A percentile compares a stretch with the other conserved stretches of the same genome.
These are phyloP conservation scores for Hordeum pubiflorum DNA, from an alignment of 202 grass and related monocot genomes.

Conservation along the genomic window DNA sequence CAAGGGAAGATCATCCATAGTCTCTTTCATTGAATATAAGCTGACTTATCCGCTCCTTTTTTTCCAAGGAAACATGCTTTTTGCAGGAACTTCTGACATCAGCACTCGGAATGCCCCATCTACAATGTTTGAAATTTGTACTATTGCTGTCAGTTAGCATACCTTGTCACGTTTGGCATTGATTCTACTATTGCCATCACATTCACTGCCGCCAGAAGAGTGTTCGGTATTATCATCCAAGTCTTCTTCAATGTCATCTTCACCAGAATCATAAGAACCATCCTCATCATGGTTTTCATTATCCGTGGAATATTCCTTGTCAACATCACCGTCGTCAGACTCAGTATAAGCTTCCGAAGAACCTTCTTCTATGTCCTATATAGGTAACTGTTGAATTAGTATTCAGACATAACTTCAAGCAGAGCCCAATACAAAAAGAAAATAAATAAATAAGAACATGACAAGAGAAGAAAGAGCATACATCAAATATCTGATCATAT, in stretches of 20 bases:
- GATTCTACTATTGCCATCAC: constrained; percentile 29
- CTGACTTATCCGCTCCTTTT: neutral
- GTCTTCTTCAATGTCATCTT: constrained; percentile 56
- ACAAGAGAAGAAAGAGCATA: constrained; percentile 31
- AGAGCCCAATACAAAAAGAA: constrained; percentile 12
- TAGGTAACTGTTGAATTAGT: constrained; percentile 28
- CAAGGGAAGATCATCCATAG: neutral
- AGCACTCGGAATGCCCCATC: neutral
- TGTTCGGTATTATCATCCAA: constrained; percentile 52
- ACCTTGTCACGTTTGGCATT: constrained; percentile 53
- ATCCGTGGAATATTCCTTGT: constrained; percentile 76
- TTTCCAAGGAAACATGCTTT: neutral
- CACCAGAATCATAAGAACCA: constrained; percentile 56
- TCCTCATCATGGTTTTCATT: constrained; percentile 74
- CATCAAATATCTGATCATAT: constrained; percentile 92
- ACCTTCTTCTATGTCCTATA: constrained; percentile 69
- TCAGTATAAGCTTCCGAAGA: constrained; percentile 90
- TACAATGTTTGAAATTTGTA: constrained; percentile 22
- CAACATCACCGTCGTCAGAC: constrained; percentile 63
- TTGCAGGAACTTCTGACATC: constrained; percentile 7
- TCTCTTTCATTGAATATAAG: constrained; percentile 1
- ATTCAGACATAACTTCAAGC: constrained; percentile 21
- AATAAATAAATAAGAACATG: neutral
- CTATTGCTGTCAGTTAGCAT: constrained; percentile 5
- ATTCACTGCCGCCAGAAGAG: constrained; percentile 49